These are phyloP conservation scores for Diaporthe citriasiana DNA, from an alignment of 2,329 filamentous ascomycete species.

Conservation along the genomic window DNA sequence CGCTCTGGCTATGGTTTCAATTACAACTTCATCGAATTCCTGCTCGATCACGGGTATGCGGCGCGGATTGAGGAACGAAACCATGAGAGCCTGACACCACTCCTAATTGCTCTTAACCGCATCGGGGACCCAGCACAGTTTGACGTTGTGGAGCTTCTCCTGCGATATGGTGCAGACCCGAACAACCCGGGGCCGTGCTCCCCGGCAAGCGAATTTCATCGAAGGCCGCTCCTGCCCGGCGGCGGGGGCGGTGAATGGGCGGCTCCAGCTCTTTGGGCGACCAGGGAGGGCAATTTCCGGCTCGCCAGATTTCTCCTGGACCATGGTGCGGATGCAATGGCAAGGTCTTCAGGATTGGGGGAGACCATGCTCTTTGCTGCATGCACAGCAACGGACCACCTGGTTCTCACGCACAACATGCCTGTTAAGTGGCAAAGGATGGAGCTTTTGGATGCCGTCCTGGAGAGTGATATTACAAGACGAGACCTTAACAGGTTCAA, in stretches of 20 bases:
- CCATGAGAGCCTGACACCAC: neutral
- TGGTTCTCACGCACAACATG: no score
- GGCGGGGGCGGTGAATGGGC: neutral
- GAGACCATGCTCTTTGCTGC: neutral
- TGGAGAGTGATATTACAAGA: neutral
- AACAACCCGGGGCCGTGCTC: neutral
- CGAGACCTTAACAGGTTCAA: neutral
- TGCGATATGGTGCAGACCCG: neutral
- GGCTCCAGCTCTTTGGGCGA: neutral
- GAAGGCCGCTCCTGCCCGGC: neutral
- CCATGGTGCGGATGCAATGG: neutral
- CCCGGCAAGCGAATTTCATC: rapidly evolving
- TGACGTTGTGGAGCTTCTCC: neutral
- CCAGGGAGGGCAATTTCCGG: neutral
- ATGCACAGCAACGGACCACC: neutral
- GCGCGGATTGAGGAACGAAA: neutral
- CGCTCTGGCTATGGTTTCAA: neutral
- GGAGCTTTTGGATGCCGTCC: neutral
- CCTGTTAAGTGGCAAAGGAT: no score
- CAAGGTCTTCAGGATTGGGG: neutral
- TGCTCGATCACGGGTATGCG: neutral
- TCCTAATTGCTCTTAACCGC: neutral
- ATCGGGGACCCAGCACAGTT: neutral
- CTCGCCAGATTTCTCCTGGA: neutral
- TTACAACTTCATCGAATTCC: constrained; percentile 1